Base-by-base conservation (phyloP, 768 basidiomycete genomes). In the Boletus subparvulus region DNA sequence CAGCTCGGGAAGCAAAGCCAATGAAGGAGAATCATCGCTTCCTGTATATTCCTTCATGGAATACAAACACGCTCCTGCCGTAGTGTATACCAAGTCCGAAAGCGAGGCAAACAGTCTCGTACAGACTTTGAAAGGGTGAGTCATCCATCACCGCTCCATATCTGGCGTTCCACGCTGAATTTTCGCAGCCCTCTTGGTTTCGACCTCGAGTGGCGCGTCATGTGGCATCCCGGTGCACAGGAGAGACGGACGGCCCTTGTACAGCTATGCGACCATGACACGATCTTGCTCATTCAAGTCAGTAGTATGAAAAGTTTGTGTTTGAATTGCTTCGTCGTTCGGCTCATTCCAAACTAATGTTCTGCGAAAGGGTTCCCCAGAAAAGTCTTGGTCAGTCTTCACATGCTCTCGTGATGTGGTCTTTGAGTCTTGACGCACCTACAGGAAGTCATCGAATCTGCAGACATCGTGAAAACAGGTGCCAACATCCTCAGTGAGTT, bases 181-280 rank as follows among this genome's bases (percentile, higher is more conserved):
- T 54, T 53, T 35, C 41, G 9, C 33, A 80, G 80, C 2, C 76
- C 81, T 10, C 43, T 82, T 10, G 81, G 82, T 8, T 79, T 82
- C 30, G 81, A 82, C 65, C 69, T 83, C 41, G 81, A 82, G 61
- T 82, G 81, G 81, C 67, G 72, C 17, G 72, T 78, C 19, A 62
- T 64, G 44, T 73, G 69, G 50, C 60, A 67, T n/a, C 66, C 65
- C 4, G 64, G 70, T 33, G 66, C 69, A 8, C 56, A 65, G 33
- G 73, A 74, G 52, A 67, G 74, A 48, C 68, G 71, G 32, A 75
- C 77, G 3, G 78, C 81, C 0, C 64, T 81, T 4, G 75, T 83
- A 2, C 81, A 83, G 60, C 50, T 83, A 0, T 76, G 74, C 36
- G 80, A 82, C 54, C 62, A 52, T 24, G 63, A 63, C 1, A 77